phyloP scores from a whole-genome alignment of 345 rosid genomes.

The Angophora floribunda region DNA sequence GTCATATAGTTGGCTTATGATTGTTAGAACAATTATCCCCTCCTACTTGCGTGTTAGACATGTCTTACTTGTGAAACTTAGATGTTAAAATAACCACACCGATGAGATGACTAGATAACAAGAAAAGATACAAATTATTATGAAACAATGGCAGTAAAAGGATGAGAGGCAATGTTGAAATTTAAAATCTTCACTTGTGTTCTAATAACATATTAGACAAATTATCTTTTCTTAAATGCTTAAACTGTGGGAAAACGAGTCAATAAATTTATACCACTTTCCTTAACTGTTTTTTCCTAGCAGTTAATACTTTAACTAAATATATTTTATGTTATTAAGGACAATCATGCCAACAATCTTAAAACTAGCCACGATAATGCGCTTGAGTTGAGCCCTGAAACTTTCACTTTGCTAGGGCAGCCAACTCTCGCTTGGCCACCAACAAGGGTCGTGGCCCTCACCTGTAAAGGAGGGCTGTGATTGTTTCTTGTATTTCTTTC shows the following conservation, averaged over 20 bases:
- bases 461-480: accelerated
- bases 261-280: not conserved
- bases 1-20: accelerated
- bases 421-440: not conserved
- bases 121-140: not conserved
- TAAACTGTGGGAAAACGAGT: not conserved
- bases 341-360: not conserved
- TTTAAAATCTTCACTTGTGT: not conserved
- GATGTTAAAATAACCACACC: not conserved
- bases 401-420: accelerated
- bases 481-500: not conserved
- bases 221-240: not conserved
- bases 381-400: not conserved
- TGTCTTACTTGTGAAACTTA: not conserved
- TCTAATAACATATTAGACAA: not conserved
- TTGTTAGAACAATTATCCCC: not conserved
- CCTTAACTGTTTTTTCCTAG: not conserved
- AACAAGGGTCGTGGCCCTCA: not conserved
- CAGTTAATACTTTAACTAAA: not conserved
- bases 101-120: not conserved
- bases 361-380: not conserved
- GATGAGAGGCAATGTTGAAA: not conserved
- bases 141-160: not conserved
- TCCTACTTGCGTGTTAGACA: not conserved
- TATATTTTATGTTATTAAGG: not conserved